phyloP scores from a whole-genome alignment of 2,329 filamentous ascomycete genomes.

The Hypoxylon sp. region DNA sequence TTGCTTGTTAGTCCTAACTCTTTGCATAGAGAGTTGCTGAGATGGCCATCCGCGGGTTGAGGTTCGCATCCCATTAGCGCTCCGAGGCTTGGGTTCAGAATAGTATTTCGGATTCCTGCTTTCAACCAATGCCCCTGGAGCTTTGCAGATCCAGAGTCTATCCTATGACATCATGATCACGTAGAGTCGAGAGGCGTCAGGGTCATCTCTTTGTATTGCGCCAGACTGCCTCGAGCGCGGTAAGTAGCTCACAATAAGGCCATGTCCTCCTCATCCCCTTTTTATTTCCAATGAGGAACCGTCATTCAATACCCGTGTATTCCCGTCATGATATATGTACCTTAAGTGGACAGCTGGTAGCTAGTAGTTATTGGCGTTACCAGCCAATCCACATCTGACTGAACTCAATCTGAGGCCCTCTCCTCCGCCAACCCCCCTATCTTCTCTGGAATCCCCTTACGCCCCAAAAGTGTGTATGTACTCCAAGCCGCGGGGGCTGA shows the following conservation, averaged over 20 bases:
- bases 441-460: background rate
- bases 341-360: background rate
- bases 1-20: background rate
- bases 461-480: conserved; percentile 5
- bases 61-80: background rate
- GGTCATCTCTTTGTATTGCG: conserved; percentile 21
- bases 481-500: conserved; percentile 18
- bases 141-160: background rate
- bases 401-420: background rate
- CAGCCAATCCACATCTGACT: background rate
- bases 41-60: background rate
- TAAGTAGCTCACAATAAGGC: conserved; percentile 4
- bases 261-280: conserved; percentile 1
- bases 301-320: background rate
- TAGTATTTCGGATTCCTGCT: background rate
- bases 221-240: background rate
- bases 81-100: background rate
- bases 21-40: background rate
- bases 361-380: background rate
- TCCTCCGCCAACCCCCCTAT: conserved; percentile 6
- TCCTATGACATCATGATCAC: background rate
- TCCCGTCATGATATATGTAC: conserved; percentile 13
- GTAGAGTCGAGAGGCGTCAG: conserved; percentile 2
- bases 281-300: conserved; percentile 10
- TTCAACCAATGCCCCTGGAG: background rate